These are phyloP conservation scores for Phytophthora cactorum DNA, from an alignment of 352 stramenopile genomes.

Conservation along the genomic window DNA sequence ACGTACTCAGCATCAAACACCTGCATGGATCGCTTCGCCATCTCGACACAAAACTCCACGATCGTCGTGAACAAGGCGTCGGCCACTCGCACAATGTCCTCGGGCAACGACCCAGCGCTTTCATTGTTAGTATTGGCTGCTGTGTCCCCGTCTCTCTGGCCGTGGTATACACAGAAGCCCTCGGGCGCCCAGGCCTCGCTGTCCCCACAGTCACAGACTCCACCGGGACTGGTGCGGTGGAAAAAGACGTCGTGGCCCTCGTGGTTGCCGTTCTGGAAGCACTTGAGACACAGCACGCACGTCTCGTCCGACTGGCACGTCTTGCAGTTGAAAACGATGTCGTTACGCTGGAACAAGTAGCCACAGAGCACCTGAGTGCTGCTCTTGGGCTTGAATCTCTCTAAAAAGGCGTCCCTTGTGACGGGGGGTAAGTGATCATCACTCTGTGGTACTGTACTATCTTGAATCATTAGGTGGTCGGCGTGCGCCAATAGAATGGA, in stretches of 20 bases:
- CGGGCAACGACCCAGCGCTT: constrained; percentile 33
- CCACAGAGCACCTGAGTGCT: constrained; percentile 86
- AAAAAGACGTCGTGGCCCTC: constrained; percentile 94
- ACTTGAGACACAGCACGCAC: constrained; percentile 97
- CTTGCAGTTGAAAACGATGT: constrained; percentile 99
- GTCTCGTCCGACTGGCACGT: constrained; percentile 98
- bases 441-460: constrained; percentile 10
- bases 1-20: constrained; percentile 72
- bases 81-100: constrained; percentile 56
- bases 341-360: constrained; percentile 96
- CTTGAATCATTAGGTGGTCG: constrained; percentile 19
- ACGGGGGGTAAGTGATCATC: constrained; percentile 26
- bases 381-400: constrained; percentile 62
- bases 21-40: constrained; percentile 75
- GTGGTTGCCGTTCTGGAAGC: constrained; percentile 96
- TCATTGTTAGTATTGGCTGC: constrained; percentile 27
- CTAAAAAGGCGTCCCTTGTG: constrained; percentile 62
- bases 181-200: constrained; percentile 95
- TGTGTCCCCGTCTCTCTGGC: constrained; percentile 34
- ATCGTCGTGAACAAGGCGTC: constrained; percentile 76
- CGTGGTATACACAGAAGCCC: constrained; percentile 95
- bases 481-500: constrained; percentile 58
- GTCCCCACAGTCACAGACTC: constrained; percentile 99
- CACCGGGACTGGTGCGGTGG: constrained; percentile 74
- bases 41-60: constrained; percentile 73